Evolutionary conservation across 352 stramenopile genomes (phyloP).

Genomic region (Plasmopara viticola): DNA sequence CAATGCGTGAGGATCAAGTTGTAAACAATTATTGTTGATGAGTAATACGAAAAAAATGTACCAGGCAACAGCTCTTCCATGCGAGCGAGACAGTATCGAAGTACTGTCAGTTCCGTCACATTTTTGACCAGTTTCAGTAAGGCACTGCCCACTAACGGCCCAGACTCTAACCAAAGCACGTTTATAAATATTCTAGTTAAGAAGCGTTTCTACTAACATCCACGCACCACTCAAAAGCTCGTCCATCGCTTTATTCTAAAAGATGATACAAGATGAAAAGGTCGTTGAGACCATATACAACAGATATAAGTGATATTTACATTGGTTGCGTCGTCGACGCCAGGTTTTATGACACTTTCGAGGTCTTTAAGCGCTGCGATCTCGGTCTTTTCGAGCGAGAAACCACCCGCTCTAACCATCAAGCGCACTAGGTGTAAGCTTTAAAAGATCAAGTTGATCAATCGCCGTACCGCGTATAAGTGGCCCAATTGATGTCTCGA

Average conservation of each 20-base stretch:
- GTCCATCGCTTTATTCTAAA: conserved; percentile 58
- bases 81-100: conserved; percentile 81
- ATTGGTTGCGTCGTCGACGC: conserved; percentile 42
- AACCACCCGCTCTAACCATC: conserved; percentile 46
- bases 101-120: conserved; percentile 80
- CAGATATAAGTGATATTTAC: conserved; percentile 15
- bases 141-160: conserved; percentile 45
- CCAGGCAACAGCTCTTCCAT: conserved; percentile 83
- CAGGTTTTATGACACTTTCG: conserved; percentile 67
- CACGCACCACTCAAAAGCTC: conserved; percentile 53
- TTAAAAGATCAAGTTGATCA: neutral
- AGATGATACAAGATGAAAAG: conserved; percentile 9
- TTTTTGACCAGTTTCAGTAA: conserved; percentile 86
- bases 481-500: conserved; percentile 87
- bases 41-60: conserved; percentile 8
- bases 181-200: neutral
- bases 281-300: neutral
- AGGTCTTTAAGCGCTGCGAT: conserved; percentile 82
- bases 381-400: conserved; percentile 82
- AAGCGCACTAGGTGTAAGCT: conserved; percentile 1
- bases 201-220: neutral
- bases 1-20: neutral
- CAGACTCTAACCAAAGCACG: conserved; percentile 34
- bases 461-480: conserved; percentile 67
- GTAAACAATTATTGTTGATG: neutral